Percentiles rank a stretch among this genome's conserved stretches.
Evolutionary conservation across 495 filamentous ascomycete genomes (phyloP).

Genomic region (Hyaloscypha variabilis): DNA sequence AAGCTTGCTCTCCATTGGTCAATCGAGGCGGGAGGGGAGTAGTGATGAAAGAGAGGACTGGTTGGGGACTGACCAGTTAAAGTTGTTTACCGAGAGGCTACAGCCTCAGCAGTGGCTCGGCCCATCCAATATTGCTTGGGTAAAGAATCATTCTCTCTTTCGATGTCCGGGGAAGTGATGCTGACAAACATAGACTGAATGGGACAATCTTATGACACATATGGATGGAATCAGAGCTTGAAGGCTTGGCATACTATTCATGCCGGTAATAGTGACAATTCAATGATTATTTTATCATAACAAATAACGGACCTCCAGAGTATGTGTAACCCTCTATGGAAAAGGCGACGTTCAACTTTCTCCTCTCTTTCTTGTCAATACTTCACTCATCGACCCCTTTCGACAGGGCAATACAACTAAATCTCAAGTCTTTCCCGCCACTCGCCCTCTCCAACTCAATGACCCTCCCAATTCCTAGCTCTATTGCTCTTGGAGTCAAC

Average conservation of each 20-base stretch:
- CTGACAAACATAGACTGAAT: conserved; percentile 1
- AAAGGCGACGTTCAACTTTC: no score
- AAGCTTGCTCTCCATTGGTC: background rate
- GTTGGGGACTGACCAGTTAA: conserved; percentile 1
- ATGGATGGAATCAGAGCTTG: background rate
- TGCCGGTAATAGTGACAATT: no score
- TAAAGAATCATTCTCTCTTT: no score
- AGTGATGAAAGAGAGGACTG: background rate
- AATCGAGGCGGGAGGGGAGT: background rate
- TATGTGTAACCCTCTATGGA: no score
- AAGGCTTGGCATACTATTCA: background rate
- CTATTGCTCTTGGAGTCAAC: conserved; percentile 50
- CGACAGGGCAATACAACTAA: conserved; percentile 74
- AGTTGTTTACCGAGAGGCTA: conserved; percentile 3
- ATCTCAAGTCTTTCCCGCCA: conserved; percentile 63
- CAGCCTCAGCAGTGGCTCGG: conserved; percentile 16
- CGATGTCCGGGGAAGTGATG: no score
- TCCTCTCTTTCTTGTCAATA: background rate
- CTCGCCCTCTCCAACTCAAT: conserved; percentile 66
- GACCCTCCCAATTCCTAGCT: conserved; percentile 40
- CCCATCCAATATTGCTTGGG: conserved; percentile 15
- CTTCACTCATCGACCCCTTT: background rate
- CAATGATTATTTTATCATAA: no score
- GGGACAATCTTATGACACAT: conserved; percentile 11
- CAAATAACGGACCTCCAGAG: no score